Evolutionary conservation across 164 flowering plant genomes (phyloP).

Genomic region (Liquidambar formosana): DNA sequence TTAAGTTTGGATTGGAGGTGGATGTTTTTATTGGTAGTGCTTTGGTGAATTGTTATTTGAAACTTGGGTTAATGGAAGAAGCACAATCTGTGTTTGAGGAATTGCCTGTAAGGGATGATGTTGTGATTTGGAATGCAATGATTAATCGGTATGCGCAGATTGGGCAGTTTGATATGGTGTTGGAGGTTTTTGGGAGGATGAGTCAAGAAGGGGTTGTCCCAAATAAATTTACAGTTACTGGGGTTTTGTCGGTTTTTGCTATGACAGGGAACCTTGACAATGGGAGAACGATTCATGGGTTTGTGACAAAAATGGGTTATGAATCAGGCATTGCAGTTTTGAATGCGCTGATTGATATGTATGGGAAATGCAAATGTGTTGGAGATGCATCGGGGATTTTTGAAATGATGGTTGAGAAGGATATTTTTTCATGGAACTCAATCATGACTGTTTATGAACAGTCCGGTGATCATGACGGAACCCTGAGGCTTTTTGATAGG

Average conservation of each 20-base stretch:
- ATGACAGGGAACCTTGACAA: slow-evolving; percentile 32
- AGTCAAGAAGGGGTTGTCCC: slow-evolving; percentile 39
- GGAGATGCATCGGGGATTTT: slow-evolving; percentile 44
- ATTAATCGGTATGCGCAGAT: slow-evolving; percentile 62
- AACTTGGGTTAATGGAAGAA: slow-evolving; percentile 27
- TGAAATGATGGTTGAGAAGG: slow-evolving; percentile 46
- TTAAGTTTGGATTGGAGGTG: slow-evolving; percentile 38
- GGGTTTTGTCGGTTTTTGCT: slow-evolving; percentile 50
- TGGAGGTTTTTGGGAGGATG: slow-evolving; percentile 47
- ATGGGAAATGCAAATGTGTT: slow-evolving; percentile 59
- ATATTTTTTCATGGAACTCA: slow-evolving; percentile 75
- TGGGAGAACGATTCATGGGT: slow-evolving; percentile 56
- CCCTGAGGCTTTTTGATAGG: slow-evolving; percentile 44
- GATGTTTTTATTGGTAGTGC: slow-evolving; percentile 51
- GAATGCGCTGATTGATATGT: slow-evolving; percentile 69
- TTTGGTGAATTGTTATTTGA: slow-evolving; percentile 36
- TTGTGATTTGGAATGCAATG: slow-evolving; percentile 72
- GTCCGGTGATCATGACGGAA: slow-evolving; percentile 49
- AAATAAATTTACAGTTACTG: slow-evolving; percentile 52
- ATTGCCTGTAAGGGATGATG: slow-evolving; percentile 52
- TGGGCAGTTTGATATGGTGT: slow-evolving; percentile 44
- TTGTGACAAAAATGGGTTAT: slow-evolving; percentile 49
- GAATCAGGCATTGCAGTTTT: slow-evolving; percentile 43
- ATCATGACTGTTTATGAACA: slow-evolving; percentile 56
- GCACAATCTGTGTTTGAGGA: slow-evolving; percentile 44